Base-by-base conservation (phyloP, 306 rosid species). In the Alnus glutinosa region DNA sequence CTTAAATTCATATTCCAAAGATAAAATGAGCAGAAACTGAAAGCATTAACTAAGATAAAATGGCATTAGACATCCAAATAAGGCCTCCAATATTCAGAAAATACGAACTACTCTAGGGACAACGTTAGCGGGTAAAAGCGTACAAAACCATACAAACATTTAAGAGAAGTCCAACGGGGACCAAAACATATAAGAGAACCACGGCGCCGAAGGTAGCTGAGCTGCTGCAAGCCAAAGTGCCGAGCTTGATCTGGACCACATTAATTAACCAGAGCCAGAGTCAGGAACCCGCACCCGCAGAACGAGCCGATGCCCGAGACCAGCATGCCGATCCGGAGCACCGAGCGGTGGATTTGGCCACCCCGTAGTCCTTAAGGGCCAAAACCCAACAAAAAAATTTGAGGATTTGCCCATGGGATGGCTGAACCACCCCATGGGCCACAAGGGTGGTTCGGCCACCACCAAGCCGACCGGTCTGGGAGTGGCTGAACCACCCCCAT, bases 171-270 rank as follows among this genome's bases (percentile, higher is more conserved):
- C 89, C 91, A 68, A 82, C 11, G 2, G 95, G 93, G 75, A 91
- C 95, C 14, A 93, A 66, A 66, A 91, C 86, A 44, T 90, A 74
- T 4, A 93, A 93, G 5, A 95, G 97, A 61, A 92, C 64, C 4
- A 88, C 87, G 48, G 97, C 98, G 2, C 88, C 94, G 28, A 39
- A 81, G 30, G 84, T 82, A 19, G 87, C 81, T 3, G 83, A 75
- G 85, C 86, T 83, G 0, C 97, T 95, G 64, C 98, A 92, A 19
- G 92, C 85, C 47, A 91, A 77, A 7, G 94, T 86, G 5, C 98
- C 98, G 3, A 92, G 96, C 86, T 95, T 92, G 88, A 95, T 89
- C 94, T 95, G 98, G 14, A 81, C 98, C 16, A 95, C 96, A 48
- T 0, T 23, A 23, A 23, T 92, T 90, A 49, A 85, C 83, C 3